Percentiles rank a stretch among this genome's conserved stretches.
These are phyloP conservation scores for Ganoderma leucocontextum DNA, from an alignment of 1,284 basidiomycete species.

Conservation along the genomic window DNA sequence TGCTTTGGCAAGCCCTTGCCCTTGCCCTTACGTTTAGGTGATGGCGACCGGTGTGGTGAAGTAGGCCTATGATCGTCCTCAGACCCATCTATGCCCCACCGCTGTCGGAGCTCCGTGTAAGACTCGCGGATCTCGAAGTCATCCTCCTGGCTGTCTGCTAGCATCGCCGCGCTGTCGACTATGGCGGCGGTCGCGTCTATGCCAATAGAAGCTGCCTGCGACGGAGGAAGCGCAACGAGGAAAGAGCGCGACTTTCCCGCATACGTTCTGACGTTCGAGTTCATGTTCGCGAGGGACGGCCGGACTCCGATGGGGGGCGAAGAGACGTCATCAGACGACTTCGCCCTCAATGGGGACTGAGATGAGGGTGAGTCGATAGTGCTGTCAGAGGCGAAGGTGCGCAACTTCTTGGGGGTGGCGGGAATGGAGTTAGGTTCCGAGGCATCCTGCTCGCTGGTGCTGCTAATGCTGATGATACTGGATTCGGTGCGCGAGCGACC, in stretches of 20 bases:
- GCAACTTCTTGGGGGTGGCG: slow-evolving; percentile 42
- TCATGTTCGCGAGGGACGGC: slow-evolving; percentile 28
- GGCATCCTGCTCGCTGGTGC: slow-evolving; percentile 30
- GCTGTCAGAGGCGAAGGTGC: slow-evolving; percentile 34
- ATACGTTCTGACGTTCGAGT: slow-evolving; percentile 65
- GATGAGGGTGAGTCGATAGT: slow-evolving; percentile 28
- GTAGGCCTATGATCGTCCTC: slow-evolving; percentile 67
- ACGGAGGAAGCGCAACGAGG: slow-evolving; percentile 62
- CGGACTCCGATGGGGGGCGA: slow-evolving; percentile 33
- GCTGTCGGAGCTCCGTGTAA: slow-evolving; percentile 68
- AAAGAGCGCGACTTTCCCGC: slow-evolving; percentile 80
- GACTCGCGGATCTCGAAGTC: slow-evolving; percentile 69
- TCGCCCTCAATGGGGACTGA: slow-evolving; percentile 34
- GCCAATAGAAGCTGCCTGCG: slow-evolving; percentile 37
- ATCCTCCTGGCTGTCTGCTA: slow-evolving; percentile 50
- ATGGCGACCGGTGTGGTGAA: slow-evolving; percentile 41
- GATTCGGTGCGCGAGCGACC: slow-evolving; percentile 62
- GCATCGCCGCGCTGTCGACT: slow-evolving; percentile 35
- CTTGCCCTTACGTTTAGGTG: slow-evolving; percentile 44
- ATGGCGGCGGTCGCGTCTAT: slow-evolving; percentile 31
- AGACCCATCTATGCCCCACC: slow-evolving; percentile 80
- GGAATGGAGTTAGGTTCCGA: slow-evolving; percentile 43
- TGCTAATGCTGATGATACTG: slow-evolving; percentile 55
- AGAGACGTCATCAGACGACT: slow-evolving; percentile 29
- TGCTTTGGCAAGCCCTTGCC: slow-evolving; percentile 37